phyloP scores from a whole-genome alignment of 2,329 filamentous ascomycete genomes.

The Diaporthe australafricana region DNA sequence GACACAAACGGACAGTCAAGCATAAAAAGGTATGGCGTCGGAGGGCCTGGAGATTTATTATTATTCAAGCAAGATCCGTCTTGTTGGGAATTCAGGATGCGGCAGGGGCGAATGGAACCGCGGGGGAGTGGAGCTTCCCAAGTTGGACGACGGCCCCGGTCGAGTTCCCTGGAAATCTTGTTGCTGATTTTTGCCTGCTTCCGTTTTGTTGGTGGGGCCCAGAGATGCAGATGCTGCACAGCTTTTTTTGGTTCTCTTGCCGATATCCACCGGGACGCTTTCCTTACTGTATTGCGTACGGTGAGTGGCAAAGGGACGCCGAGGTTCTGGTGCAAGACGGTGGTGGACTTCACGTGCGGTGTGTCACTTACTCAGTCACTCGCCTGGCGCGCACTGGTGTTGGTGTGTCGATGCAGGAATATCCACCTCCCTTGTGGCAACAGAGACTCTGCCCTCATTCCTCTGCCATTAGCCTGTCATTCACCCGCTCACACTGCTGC shows the following conservation, averaged over 20 bases:
- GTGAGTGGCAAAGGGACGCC: conserved; percentile 19
- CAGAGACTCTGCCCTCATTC: neutral
- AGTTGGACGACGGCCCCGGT: conserved; percentile 21
- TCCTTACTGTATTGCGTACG: conserved; percentile 3
- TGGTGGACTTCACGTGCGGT: neutral
- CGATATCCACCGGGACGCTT: conserved; percentile 17
- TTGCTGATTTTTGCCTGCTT: conserved; percentile 21
- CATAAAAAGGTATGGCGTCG: neutral
- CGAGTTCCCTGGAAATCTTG: conserved; percentile 24
- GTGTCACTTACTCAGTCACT: neutral
- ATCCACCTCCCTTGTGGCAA: conserved; percentile 22
- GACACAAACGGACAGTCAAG: conserved; percentile 3
- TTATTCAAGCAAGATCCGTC: conserved; percentile 4
- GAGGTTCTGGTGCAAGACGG: conserved; percentile 9
- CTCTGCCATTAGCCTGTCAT: neutral
- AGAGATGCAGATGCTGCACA: conserved; percentile 25
- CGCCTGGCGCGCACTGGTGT: neutral
- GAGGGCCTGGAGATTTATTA: conserved; percentile 14
- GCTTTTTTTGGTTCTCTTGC: neutral
- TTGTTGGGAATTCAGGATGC: conserved; percentile 30
- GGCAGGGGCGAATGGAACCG: conserved; percentile 30
- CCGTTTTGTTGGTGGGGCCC: conserved; percentile 25
- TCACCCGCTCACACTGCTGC: neutral
- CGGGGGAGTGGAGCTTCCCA: conserved; percentile 29
- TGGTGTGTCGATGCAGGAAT: neutral